Evolutionary conservation across 805 yeast genomes (phyloP).

Genomic region (Hanseniaspora taiwanica): DNA sequence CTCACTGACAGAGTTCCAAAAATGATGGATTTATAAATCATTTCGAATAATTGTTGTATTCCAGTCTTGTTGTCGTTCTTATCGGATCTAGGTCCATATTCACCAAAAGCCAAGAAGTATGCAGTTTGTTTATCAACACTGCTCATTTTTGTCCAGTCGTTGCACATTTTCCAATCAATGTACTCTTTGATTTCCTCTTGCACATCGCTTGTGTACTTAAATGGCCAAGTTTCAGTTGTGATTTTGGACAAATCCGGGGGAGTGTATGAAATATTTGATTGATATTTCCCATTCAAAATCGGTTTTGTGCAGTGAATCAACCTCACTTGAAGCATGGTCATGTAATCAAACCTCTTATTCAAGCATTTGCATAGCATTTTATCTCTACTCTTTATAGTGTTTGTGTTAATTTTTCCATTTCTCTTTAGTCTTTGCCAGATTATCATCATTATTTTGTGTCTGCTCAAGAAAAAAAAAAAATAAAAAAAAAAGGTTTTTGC

Average conservation of each 20-base stretch:
- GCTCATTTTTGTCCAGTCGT: constrained; percentile 21
- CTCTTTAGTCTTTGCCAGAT: too few species aligned
- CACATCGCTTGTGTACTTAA: constrained; percentile 18
- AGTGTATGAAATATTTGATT: constrained; percentile 6
- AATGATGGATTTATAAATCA: constrained; percentile 13
- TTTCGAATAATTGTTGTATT: constrained; percentile 11
- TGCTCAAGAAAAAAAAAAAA: too few species aligned
- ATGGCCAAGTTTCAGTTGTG: constrained; percentile 19
- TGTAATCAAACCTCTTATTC: too few species aligned
- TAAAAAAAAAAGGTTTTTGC: too few species aligned
- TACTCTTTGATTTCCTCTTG: constrained; percentile 26
- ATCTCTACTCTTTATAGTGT: too few species aligned
- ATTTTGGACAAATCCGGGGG: constrained; percentile 22
- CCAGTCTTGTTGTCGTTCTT: constrained; percentile 6
- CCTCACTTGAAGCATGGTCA: neutral
- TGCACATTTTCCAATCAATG: constrained; percentile 18
- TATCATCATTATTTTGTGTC: too few species aligned
- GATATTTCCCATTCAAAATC: neutral
- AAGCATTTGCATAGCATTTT: too few species aligned
- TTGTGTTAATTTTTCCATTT: too few species aligned
- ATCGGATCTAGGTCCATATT: constrained; percentile 25
- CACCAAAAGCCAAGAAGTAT: constrained; percentile 26
- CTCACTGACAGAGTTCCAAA: constrained; percentile 12
- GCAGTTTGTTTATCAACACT: constrained; percentile 18
- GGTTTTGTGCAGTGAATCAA: neutral